These are phyloP conservation scores for Cladorrhinum samala DNA, from an alignment of 495 filamentous ascomycete species.

Conservation along the genomic window DNA sequence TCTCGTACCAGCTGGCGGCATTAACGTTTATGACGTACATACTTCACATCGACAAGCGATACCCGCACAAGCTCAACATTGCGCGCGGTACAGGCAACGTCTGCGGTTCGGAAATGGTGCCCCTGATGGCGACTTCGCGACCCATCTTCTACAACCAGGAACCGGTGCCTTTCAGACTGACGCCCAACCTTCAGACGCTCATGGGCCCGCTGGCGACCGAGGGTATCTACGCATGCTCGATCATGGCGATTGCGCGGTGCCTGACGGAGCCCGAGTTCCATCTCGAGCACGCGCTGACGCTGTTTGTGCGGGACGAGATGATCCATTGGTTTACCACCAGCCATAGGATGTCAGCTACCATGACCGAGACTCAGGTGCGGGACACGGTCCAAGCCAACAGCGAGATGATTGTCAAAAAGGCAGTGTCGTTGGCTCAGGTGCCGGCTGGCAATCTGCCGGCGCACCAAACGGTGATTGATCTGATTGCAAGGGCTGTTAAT, in stretches of 20 bases:
- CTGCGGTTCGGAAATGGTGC: slow-evolving; percentile 91
- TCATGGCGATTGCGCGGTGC: slow-evolving; percentile 95
- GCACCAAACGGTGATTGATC: slow-evolving; percentile 92
- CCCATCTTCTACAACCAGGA: slow-evolving; percentile 92
- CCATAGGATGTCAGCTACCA: slow-evolving; percentile 36
- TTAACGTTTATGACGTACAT: slow-evolving; percentile 98
- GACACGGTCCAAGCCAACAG: slow-evolving; percentile 84
- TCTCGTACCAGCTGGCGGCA: slow-evolving; percentile 92
- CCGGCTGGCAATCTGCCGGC: slow-evolving; percentile 69
- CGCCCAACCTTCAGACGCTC: slow-evolving; percentile 88
- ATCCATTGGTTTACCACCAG: slow-evolving; percentile 92
- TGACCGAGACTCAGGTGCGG: slow-evolving; percentile 66
- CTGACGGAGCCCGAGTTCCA: slow-evolving; percentile 88
- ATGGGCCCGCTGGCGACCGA: slow-evolving; percentile 95
- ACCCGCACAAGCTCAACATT: slow-evolving; percentile 90
- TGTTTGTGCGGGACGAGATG: slow-evolving; percentile 97
- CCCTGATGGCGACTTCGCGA: slow-evolving; percentile 69
- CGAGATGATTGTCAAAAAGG: slow-evolving; percentile 83
- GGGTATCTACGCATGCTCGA: slow-evolving; percentile 82
- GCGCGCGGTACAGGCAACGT: slow-evolving; percentile 85
- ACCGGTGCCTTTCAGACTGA: slow-evolving; percentile 92
- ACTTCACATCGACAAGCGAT: slow-evolving; percentile 90
- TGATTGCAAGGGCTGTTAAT: slow-evolving; percentile 78
- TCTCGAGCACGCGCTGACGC: slow-evolving; percentile 82
- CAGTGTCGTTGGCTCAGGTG: slow-evolving; percentile 67